phyloP scores from a whole-genome alignment of 306 rosid species.

The apple (Malus domestica) region ASM211411v1 NC_041805.1:13711501-13712000 shows the following conservation, averaged over 20 bases:
- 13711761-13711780: background rate
- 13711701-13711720: slow-evolving; percentile 26
- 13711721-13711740: slow-evolving; percentile 9
- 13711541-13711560: background rate
- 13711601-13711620: background rate
- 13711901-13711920: slow-evolving; percentile 15
- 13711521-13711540: slow-evolving; percentile 9
- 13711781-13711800: background rate
- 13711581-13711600: background rate
- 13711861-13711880: slow-evolving; percentile 47
- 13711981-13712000: slow-evolving; percentile 21
- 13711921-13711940: background rate
- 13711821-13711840: background rate
- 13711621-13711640: background rate
- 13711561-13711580: background rate
- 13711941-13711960: slow-evolving; percentile 53
- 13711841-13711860: background rate
- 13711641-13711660: slow-evolving; percentile 11
- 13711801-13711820: slow-evolving; percentile 23
- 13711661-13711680: slow-evolving; percentile 20
- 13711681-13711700: slow-evolving; percentile 53
- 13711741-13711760: slow-evolving; percentile 19
- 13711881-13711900: slow-evolving; percentile 62
- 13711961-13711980: slow-evolving; percentile 50
- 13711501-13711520: slow-evolving; percentile 1